A percentile compares a stretch with the other conserved stretches of the same genome.
These are phyloP conservation scores for Hydnum rufescens DNA, from an alignment of 768 basidiomycete species.

Conservation along the genomic window DNA sequence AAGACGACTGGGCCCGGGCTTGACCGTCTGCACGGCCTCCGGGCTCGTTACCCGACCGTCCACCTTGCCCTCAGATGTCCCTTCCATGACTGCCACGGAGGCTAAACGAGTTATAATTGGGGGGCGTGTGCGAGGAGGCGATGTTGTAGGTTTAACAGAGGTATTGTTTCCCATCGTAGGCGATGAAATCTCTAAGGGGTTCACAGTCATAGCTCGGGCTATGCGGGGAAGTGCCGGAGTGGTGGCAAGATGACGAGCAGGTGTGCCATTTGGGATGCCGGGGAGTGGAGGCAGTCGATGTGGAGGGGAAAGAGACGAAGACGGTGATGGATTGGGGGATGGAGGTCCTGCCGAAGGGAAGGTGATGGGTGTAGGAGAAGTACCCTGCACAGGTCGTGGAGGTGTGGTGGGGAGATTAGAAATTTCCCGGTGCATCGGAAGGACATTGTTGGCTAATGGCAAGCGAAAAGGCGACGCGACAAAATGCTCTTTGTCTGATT, in stretches of 20 bases:
- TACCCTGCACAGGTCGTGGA: not conserved
- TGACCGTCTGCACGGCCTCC: not conserved
- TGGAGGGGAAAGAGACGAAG: conserved; percentile 19
- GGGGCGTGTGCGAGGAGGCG: not conserved
- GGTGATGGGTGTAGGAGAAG: conserved; percentile 18
- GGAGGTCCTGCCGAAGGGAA: conserved; percentile 17
- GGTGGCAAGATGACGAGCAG: not conserved
- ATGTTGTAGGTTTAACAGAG: too few species aligned
- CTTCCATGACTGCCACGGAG: conserved; percentile 37
- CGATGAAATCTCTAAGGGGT: not conserved
- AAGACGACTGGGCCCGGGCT: conserved; percentile 27
- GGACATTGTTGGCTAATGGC: not conserved
- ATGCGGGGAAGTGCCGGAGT: not conserved
- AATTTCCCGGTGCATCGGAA: not conserved
- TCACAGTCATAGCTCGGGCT: not conserved
- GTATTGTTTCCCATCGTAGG: too few species aligned
- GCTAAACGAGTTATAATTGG: conserved; percentile 29
- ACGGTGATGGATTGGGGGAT: not conserved
- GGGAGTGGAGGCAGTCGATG: conserved; percentile 27
- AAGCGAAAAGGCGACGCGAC: too few species aligned
- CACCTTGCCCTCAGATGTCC: too few species aligned
- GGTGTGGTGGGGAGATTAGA: not conserved
- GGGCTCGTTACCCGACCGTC: not conserved
- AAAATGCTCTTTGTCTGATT: not conserved
- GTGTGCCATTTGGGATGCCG: not conserved